These are phyloP conservation scores for Phytophthora hibernalis DNA, from an alignment of 352 stramenopile species.

Conservation along the genomic window DNA sequence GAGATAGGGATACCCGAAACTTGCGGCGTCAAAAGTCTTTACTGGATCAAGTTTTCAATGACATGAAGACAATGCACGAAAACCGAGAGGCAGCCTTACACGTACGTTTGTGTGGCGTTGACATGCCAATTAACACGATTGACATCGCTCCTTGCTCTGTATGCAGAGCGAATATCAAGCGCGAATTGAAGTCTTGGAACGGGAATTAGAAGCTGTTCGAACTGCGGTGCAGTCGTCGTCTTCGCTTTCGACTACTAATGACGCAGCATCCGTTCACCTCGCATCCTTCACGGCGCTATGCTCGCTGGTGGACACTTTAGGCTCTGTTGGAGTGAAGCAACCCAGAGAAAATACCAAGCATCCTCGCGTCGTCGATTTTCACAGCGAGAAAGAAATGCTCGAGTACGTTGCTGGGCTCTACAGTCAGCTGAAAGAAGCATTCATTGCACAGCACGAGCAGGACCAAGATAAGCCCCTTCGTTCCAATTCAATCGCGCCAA, in stretches of 20 bases:
- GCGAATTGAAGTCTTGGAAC: slow-evolving; percentile 45
- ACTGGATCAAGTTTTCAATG: slow-evolving; percentile 54
- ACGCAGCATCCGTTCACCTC: slow-evolving; percentile 13
- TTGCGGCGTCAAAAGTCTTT: slow-evolving; percentile 29
- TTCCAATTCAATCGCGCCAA: not conserved
- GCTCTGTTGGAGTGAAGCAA: not conserved
- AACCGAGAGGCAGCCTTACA: slow-evolving; percentile 54
- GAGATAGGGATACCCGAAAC: slow-evolving; percentile 19
- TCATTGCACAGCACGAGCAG: slow-evolving; percentile 2
- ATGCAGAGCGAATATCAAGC: slow-evolving; percentile 49
- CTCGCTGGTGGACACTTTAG: slow-evolving; percentile 46
- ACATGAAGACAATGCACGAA: slow-evolving; percentile 63
- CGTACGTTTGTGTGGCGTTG: slow-evolving; percentile 30
- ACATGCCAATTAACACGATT: not conserved
- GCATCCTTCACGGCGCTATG: slow-evolving; percentile 59
- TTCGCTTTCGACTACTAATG: not conserved
- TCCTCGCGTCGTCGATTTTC: slow-evolving; percentile 37
- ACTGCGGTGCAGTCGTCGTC: not conserved
- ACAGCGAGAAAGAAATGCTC: slow-evolving; percentile 33
- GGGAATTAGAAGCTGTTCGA: slow-evolving; percentile 32
- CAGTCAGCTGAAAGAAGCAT: slow-evolving; percentile 33
- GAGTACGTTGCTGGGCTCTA: slow-evolving; percentile 52
- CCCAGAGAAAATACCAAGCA: slow-evolving; percentile 18
- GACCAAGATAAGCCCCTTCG: not conserved
- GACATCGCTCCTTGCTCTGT: not conserved